Percentiles rank a stretch among this genome's conserved stretches.
Conservation (phyloP, 306 rosid species). For the Inga oerstediana region DNA sequence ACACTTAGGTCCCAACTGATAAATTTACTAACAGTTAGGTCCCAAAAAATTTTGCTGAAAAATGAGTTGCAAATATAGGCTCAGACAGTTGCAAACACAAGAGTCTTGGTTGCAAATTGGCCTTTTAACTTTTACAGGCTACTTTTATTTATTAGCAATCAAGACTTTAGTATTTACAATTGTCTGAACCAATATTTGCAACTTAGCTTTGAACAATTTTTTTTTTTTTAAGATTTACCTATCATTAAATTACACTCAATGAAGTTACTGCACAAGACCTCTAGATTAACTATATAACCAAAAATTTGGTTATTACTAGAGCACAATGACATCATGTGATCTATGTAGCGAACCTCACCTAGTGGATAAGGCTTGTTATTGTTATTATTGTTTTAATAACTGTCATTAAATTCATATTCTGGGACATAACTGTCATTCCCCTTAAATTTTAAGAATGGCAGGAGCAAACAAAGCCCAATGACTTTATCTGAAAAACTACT, state of each 20-base stretch:
- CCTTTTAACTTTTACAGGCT: not conserved
- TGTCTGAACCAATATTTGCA: not conserved
- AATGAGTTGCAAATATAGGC: not conserved
- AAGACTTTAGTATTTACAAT: not conserved
- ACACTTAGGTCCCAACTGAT: not conserved
- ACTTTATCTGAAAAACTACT: not conserved
- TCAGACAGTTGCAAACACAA: not conserved
- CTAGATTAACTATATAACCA: too few species aligned
- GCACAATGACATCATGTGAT: too few species aligned
- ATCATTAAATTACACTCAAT: not conserved
- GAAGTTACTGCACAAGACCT: too few species aligned
- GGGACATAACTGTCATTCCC: not conserved
- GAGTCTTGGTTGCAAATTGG: not conserved
- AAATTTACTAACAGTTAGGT: not conserved
- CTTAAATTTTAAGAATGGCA: not conserved
- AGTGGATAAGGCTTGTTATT: too few species aligned
- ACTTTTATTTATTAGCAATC: not conserved
- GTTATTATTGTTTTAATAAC: not conserved
- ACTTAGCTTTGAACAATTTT: not conserved
- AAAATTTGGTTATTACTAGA: too few species aligned
- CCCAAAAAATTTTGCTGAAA: not conserved
- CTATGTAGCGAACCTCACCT: too few species aligned
- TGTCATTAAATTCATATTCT: not conserved
- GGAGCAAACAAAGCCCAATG: conserved; percentile 4
- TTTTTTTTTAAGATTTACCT: not conserved